Evolutionary conservation across 192 early-diverging fungal genomes (phyloP), one percentile per base, ranked within the genome.

Genomic region (Coemansia sp.): DNA sequence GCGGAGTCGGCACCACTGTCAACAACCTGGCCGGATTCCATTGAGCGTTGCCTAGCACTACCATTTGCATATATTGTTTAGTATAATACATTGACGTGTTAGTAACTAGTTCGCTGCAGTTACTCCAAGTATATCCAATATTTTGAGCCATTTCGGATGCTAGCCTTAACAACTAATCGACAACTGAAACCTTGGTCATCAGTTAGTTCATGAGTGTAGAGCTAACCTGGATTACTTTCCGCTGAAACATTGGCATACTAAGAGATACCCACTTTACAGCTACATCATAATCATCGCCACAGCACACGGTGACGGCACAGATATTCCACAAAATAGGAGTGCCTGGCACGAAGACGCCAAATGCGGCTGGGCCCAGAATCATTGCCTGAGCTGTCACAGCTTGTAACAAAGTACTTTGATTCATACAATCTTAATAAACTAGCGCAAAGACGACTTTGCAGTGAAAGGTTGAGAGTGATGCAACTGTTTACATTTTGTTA

Each of bases 21-120:
- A 67, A 70, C 65, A 1, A 46, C 1, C 4, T 75, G 27, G 53
- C 59, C 10, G 73, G 73, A 17, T 37, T 56, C 54, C 24, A 64
- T n/a, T 48, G 5, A 64, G 9, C 31, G 19, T 37, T 6, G 9
- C 17, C 0, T 11, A 40, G 19, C 2, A 48, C 6, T 48, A 48
- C 46, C 46, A 24, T 48, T n/a, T 6, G 21, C 7, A 50, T 19
- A 31, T 48, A 4, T 51, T 34, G 8, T 17, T 56, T 53, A 29
- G 27, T 53, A 13, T 33, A 57, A n/a, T 57, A n/a, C 35, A 34
- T 19, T 21, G 8, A 21, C 46, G 19, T 48, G 46, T 6, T 48
- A 48, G 21, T 42, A 14, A 42, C 14, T 42, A 14, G 13, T 39
- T 27, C 1, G 24, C 24, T 27, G 24, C 24, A 27, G 24, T 27